These are phyloP conservation scores for Tylopilus vinaceipallidus DNA, from an alignment of 768 basidiomycete genomes.

Conservation along the genomic window DNA sequence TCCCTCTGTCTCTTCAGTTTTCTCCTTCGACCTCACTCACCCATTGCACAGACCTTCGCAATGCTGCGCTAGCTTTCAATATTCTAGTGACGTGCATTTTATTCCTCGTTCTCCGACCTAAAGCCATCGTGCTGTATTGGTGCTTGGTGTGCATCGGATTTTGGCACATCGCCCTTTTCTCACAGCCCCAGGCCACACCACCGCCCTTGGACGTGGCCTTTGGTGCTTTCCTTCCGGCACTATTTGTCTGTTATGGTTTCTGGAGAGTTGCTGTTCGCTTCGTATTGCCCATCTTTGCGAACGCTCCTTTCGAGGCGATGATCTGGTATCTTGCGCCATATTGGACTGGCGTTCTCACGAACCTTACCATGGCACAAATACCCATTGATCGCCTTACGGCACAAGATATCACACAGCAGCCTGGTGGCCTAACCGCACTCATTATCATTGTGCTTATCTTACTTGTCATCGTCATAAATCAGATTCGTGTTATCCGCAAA, in stretches of 20 bases:
- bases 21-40: conserved; percentile 43
- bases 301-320: conserved; percentile 67
- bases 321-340: conserved; percentile 74
- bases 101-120: conserved; percentile 72
- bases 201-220: conserved; percentile 75
- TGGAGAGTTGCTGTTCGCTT: conserved; percentile 78
- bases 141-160: conserved; percentile 79
- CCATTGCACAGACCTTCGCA: conserved; percentile 72
- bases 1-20: conserved; percentile 70
- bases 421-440: conserved; percentile 66
- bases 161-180: conserved; percentile 83
- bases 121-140: conserved; percentile 68
- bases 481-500: conserved; percentile 78
- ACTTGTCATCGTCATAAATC: conserved; percentile 61
- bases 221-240: conserved; percentile 68
- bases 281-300: conserved; percentile 65
- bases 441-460: conserved; percentile 67
- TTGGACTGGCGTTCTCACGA: conserved; percentile 77
- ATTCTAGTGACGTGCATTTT: conserved; percentile 62
- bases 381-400: conserved; percentile 76
- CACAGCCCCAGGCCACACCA: conserved; percentile 64
- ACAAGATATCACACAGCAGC: conserved; percentile 60
- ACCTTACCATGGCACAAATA: conserved; percentile 67
- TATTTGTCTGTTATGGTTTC: conserved; percentile 78
- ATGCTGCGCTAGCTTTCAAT: conserved; percentile 71